phyloP scores from a whole-genome alignment of 345 rosid species.

The Turritis glabra region DNA sequence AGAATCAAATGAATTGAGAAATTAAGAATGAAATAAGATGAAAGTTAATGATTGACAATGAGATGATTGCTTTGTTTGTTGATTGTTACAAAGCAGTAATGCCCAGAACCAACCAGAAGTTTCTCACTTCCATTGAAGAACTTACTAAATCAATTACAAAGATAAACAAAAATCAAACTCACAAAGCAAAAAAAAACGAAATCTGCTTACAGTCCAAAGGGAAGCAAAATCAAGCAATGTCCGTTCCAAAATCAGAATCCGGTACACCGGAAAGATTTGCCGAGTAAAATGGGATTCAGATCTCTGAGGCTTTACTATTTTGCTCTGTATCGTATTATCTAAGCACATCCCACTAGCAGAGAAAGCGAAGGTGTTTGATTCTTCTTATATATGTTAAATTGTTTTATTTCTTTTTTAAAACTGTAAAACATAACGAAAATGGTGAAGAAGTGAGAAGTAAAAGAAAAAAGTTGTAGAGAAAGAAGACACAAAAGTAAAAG shows the following conservation, averaged over 20 bases:
- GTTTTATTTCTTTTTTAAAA: too few relatives aligned
- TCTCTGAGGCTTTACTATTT: conserved; percentile 18
- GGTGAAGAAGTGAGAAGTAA: too few relatives aligned
- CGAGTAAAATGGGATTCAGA: conserved; percentile 7
- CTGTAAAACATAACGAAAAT: too few relatives aligned
- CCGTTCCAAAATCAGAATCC: conserved; percentile 13
- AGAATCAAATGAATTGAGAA: too few relatives aligned
- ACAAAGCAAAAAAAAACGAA: not conserved
- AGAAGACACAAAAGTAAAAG: too few relatives aligned
- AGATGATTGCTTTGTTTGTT: too few relatives aligned
- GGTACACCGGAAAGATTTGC: conserved; percentile 10
- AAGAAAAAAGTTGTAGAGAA: too few relatives aligned
- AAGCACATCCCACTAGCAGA: conserved; percentile 28
- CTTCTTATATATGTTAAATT: too few relatives aligned
- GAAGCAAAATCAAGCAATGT: conserved; percentile 19
- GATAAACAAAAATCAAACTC: conserved; percentile 9
- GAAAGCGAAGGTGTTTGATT: conserved; percentile 33
- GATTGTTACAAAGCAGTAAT: not conserved
- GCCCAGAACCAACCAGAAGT: not conserved
- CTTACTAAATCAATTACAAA: conserved; percentile 9
- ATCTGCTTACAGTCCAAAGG: not conserved
- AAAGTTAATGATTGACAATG: too few relatives aligned
- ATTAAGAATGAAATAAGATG: too few relatives aligned
- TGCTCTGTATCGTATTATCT: not conserved
- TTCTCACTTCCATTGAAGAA: not conserved